Percentiles rank a stretch among this genome's conserved stretches.
phyloP scores from a whole-genome alignment of 2,329 filamentous ascomycete genomes.

The Fusarium sp. region DNA sequence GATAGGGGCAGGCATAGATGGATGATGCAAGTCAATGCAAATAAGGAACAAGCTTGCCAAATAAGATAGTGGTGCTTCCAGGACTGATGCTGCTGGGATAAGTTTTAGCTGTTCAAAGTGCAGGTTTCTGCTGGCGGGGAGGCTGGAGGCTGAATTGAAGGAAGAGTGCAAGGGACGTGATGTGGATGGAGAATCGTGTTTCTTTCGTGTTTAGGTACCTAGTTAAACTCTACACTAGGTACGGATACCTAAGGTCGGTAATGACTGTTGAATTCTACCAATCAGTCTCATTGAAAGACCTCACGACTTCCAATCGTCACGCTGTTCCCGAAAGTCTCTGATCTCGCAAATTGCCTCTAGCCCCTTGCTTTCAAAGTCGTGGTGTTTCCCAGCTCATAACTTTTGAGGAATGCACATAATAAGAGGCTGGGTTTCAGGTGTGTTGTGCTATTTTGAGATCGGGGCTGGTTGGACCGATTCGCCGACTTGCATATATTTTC shows the following conservation, averaged over 20 bases:
- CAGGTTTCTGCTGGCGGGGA: constrained; percentile 31
- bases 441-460: constrained; percentile 30
- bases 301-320: neutral
- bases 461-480: constrained; percentile 20
- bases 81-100: constrained; percentile 27
- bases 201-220: constrained; percentile 41
- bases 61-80: constrained; percentile 11
- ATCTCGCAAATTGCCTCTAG: neutral
- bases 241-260: neutral
- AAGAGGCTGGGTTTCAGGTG: constrained; percentile 28
- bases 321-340: neutral
- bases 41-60: neutral
- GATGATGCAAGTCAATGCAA: constrained; percentile 12
- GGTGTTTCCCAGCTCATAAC: constrained; percentile 1
- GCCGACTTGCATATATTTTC: constrained; percentile 7
- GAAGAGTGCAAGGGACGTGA: constrained; percentile 16
- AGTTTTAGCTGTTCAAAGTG: constrained; percentile 4
- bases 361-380: neutral
- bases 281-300: neutral
- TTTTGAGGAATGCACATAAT: constrained; percentile 19
- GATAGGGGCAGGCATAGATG: constrained; percentile 9
- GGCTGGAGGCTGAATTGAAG: constrained; percentile 34
- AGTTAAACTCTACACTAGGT: constrained; percentile 6
- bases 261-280: neutral
- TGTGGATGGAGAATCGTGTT: constrained; percentile 40